Evolutionary conservation across 257 asterid species (phyloP).

Genomic region (Nicotiana tabacum): DNA sequence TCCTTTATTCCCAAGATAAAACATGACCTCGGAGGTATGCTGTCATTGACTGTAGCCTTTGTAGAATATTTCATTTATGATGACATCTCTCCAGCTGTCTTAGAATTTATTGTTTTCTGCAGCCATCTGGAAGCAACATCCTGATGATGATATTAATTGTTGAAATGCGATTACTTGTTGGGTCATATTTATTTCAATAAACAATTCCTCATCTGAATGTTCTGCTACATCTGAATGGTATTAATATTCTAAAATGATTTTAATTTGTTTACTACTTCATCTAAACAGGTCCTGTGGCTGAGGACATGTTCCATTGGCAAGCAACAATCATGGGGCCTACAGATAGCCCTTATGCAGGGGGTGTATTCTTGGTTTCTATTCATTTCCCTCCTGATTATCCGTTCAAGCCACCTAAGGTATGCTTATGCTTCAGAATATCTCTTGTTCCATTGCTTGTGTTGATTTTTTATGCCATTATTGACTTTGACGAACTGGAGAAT

Average conservation of each 20-base stretch:
- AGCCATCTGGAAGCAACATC: background rate
- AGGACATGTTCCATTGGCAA: conserved; percentile 46
- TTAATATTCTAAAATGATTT: background rate
- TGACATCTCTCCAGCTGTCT: no score
- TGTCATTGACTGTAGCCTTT: no score
- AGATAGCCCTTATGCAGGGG: conserved; percentile 43
- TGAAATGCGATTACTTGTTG: background rate
- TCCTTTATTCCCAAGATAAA: no score
- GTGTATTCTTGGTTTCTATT: conserved; percentile 40
- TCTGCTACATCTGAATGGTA: no score
- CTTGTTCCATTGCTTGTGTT: background rate
- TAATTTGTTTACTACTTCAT: background rate
- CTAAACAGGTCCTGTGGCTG: conserved; percentile 38
- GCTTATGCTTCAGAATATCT: background rate
- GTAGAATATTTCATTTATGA: no score
- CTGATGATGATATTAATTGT: background rate
- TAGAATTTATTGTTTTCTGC: background rate
- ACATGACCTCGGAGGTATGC: no score
- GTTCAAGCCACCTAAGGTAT: conserved; percentile 43
- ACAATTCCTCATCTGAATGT: background rate
- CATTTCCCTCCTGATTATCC: conserved; percentile 45
- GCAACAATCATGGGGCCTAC: conserved; percentile 46
- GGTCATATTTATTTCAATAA: background rate
- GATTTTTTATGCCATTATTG: background rate
- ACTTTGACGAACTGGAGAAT: background rate